A percentile compares a stretch with the other conserved stretches of the same genome.
phyloP scores from a whole-genome alignment of 495 filamentous ascomycete genomes.

The Sabuloglossum arenarium region DNA sequence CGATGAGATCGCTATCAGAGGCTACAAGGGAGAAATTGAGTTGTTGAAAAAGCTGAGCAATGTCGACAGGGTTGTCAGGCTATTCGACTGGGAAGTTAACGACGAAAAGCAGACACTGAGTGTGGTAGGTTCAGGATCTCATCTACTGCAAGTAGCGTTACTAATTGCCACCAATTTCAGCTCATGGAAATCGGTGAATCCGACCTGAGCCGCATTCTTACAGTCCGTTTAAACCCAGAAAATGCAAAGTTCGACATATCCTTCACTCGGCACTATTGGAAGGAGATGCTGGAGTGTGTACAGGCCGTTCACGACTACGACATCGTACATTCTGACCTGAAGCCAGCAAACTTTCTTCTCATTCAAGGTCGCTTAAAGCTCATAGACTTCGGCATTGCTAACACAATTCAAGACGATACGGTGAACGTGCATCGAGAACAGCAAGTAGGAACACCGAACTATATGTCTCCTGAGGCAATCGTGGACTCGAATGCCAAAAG shows the following conservation, averaged over 20 bases:
- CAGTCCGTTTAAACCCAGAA: slow-evolving; percentile 46
- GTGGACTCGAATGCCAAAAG: slow-evolving; percentile 61
- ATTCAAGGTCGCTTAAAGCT: slow-evolving; percentile 66
- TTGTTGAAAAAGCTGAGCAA: slow-evolving; percentile 60
- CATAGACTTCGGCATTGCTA: slow-evolving; percentile 94
- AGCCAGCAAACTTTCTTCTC: slow-evolving; percentile 88
- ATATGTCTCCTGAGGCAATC: slow-evolving; percentile 92
- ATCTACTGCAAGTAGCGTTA: background rate
- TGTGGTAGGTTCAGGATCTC: slow-evolving; percentile 35
- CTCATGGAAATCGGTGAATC: slow-evolving; percentile 97
- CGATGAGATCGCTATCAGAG: slow-evolving; percentile 62
- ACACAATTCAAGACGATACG: slow-evolving; percentile 89
- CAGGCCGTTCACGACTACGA: slow-evolving; percentile 69
- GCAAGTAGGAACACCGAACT: slow-evolving; percentile 90
- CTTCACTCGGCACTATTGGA: slow-evolving; percentile 95
- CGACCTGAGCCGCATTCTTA: slow-evolving; percentile 78
- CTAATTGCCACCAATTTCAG: slow-evolving; percentile 17
- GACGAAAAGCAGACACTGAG: slow-evolving; percentile 67
- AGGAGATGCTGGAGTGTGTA: slow-evolving; percentile 95
- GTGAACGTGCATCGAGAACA: slow-evolving; percentile 94
- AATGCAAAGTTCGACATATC: slow-evolving; percentile 60
- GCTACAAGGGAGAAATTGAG: slow-evolving; percentile 96
- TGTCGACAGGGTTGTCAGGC: slow-evolving; percentile 68
- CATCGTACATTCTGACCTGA: slow-evolving; percentile 90
- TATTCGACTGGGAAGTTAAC: slow-evolving; percentile 89